Conservation (phyloP, 306 rosid genomes). For the Cucurbita pepo region DNA sequence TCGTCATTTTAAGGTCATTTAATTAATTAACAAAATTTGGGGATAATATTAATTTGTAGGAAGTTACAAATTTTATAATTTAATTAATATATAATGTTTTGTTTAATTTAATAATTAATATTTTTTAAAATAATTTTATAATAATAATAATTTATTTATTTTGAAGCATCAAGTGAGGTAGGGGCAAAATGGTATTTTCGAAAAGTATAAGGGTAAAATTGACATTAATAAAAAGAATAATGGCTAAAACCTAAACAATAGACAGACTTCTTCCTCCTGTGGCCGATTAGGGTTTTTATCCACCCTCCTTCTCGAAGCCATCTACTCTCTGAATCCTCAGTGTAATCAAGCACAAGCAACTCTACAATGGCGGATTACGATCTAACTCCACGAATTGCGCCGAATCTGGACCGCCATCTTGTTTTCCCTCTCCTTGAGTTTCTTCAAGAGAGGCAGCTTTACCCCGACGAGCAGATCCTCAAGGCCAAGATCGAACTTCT, state of each 20-base stretch:
- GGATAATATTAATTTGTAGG: too few relatives aligned
- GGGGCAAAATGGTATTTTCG: not conserved
- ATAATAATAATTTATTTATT: too few relatives aligned
- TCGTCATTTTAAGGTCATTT: not conserved
- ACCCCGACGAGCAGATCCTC: constrained; percentile 66
- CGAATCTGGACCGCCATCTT: constrained; percentile 65
- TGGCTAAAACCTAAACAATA: not conserved
- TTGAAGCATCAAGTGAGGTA: not conserved
- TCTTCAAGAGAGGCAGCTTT: constrained; percentile 61
- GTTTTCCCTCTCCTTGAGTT: constrained; percentile 83
- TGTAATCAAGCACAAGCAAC: not conserved
- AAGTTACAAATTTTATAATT: too few relatives aligned
- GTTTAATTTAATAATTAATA: too few relatives aligned
- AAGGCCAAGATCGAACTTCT: constrained; percentile 81
- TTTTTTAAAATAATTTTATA: too few relatives aligned
- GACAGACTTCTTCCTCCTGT: not conserved
- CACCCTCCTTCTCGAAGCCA: not conserved
- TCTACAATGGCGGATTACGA: constrained; percentile 62
- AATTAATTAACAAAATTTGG: too few relatives aligned
- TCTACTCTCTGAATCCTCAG: not conserved
- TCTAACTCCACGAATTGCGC: constrained; percentile 72
- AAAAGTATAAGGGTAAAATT: not conserved
- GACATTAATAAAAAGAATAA: not conserved
- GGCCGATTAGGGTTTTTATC: constrained; percentile 2
- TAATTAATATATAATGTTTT: too few relatives aligned